Base-by-base conservation (phyloP, 2,329 filamentous ascomycete genomes). In the Raffaelea albimanens region DNA sequence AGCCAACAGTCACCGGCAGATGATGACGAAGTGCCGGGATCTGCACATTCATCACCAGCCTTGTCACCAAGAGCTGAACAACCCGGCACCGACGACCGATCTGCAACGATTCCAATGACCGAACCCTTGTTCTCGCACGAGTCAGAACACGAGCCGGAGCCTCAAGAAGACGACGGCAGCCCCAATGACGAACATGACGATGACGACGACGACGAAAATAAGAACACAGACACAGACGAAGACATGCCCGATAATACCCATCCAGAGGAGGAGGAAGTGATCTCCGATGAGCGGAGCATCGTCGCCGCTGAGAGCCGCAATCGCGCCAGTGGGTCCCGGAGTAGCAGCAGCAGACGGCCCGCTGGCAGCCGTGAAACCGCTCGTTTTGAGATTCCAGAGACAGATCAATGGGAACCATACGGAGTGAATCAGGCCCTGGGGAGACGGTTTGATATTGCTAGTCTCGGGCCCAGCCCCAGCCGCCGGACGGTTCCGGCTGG, bases 1-100 rank as follows among this genome's bases (percentile, higher is more conserved):
- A 31, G n/a, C 40, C 16, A n/a, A 3, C 38, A 13, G 4, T 14
- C 40, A 3, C 11, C 19, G 4, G 21, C 19, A 8, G 13, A 31
- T 22, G 39, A n/a, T 25, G 43, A 20, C 10, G 20, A n/a, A n/a
- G n/a, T n/a, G n/a, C n/a, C 31, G 23, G 51, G n/a, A 29, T 48
- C 23, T 62, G 63, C 16, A 64, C 69, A 44, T 58, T 64, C 52
- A 16, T 64, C 66, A n/a, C 62, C 64, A 5, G 70, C 68, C 43
- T 62, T 68, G 58, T 72, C 72, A 4, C 70, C 69, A 16, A 59
- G 59, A 9, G 63, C 68, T n/a, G 64, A 62, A n/a, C n/a, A n/a
- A 33, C 62, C 64, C 10, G 11, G 9, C 25, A 43, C 20, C 40
- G 43, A 48, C n/a, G 25, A 34, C 14, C n/a, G n/a, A n/a, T 31